Base-by-base conservation (phyloP, 2,329 filamentous ascomycete genomes). In the Tolypocladium pustulatum region DNA sequence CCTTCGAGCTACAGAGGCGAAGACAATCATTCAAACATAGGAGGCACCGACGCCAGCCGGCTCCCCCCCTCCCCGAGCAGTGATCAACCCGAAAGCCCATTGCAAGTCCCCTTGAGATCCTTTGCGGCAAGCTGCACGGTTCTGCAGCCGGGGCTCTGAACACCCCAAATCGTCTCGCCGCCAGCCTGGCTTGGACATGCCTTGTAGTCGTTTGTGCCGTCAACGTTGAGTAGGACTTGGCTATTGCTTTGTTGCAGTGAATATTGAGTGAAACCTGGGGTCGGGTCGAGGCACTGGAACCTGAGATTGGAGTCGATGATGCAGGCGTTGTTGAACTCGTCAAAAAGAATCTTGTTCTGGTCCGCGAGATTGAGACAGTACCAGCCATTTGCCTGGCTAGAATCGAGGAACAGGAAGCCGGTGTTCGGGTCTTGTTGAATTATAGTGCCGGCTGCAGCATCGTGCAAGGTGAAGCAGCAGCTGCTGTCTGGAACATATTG, bases 401-500 rank as follows among this genome's bases (percentile, higher is more conserved):
- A 64, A 20, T 65, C 62, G 32, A 73, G 60, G 54, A 68, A 67
- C 27, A 71, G 58, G 49, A 63, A 62, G 52, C 70, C 70, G 25
- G 59, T 62, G n/a, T 43, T 12, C 9, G 58, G 57, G 49, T 67
- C 62, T 60, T 73, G 66, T 60, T 68, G 65, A 32, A 71, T 61
- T 27, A 63, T 59, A 17, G 63, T 61, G 25, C 65, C 62, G 30
- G 60, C 63, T 46, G 63, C 57, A 20, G 62, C 58, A 17, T 72
- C 68, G 34, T 64, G 64, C 25, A 73, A 62, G 12, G 65, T 64
- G 61, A 73, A 73, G 62, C 71, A 73, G 60, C 71, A 73, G 36
- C 63, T 56, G 30, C 63, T 61, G 20, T 34, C 4, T 17, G 30
- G 49, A 20, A 52, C 49, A 22, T 10, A 52, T 15, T 34, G 60